Evolutionary conservation across 1,284 basidiomycete genomes (phyloP).

Genomic region (Ceratobasidium sp.): DNA sequence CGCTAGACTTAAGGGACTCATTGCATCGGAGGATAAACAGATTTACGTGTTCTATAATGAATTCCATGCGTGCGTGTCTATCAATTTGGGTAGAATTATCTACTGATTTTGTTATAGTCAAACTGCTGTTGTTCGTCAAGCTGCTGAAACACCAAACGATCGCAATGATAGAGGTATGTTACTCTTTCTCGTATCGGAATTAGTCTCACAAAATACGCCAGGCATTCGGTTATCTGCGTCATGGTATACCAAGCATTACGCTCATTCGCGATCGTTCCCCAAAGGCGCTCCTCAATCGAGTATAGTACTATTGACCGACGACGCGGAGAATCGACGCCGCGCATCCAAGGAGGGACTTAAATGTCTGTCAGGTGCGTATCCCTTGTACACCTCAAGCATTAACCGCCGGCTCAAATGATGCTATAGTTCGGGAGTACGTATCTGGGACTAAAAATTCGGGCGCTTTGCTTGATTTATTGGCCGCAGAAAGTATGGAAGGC

Average conservation of each 20-base stretch:
- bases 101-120: slow-evolving; percentile 64
- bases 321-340: slow-evolving; percentile 85
- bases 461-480: slow-evolving; percentile 83
- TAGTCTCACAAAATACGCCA: slow-evolving; percentile 61
- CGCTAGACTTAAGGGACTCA: slow-evolving; percentile 88
- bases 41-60: slow-evolving; percentile 95
- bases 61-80: slow-evolving; percentile 74
- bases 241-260: slow-evolving; percentile 83
- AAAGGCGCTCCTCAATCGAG: slow-evolving; percentile 57
- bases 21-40: slow-evolving; percentile 83
- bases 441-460: slow-evolving; percentile 75
- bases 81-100: background rate
- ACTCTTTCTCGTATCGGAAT: slow-evolving; percentile 3
- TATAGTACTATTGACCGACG: slow-evolving; percentile 86
- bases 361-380: slow-evolving; percentile 70
- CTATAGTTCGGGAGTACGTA: slow-evolving; percentile 84
- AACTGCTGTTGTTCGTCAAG: slow-evolving; percentile 79
- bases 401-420: slow-evolving; percentile 38
- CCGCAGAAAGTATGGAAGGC: slow-evolving; percentile 66
- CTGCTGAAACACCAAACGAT: slow-evolving; percentile 88
- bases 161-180: slow-evolving; percentile 87
- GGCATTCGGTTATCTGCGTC: slow-evolving; percentile 82
- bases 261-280: slow-evolving; percentile 65
- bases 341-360: slow-evolving; percentile 79
- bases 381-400: background rate